Evolutionary conservation across 2,329 filamentous ascomycete genomes (phyloP), one percentile per base, ranked within the genome.

Genomic region (Ampelomyces quisqualis): DNA sequence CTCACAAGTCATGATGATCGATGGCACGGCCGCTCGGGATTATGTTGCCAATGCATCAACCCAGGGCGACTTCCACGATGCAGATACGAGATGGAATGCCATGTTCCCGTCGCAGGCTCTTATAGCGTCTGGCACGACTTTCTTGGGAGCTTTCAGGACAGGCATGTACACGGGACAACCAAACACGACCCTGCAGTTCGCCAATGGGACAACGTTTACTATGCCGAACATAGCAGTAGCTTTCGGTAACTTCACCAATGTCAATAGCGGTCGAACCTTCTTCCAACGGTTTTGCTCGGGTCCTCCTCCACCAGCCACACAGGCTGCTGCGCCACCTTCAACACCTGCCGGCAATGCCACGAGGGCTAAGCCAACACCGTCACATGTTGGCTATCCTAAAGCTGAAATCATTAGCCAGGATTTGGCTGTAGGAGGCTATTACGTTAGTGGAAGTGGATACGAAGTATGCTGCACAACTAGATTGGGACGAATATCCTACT

Each of bases 381-480:
- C 63, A 14, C 53, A 64, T 22, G 56, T 58, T 11, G 58, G 60
- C 4, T 74, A 70, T 36, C 72, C 72, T 0, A 57, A 68, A 13
- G 61, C 72, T 2, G 58, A 68, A 13, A 41, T 70, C 3, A 55
- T 67, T 15, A 57, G 69, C 18, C 43, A 55, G 1, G 62, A 60
- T 19, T 56, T 68, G 17, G 65, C 68, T 4, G 55, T 75, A 21
- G 66, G 67, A 9, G 74, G 75, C 2, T 77, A 76, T 51, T 74
- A 70, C 38, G 67, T 74, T 9, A 66, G 71, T 21, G 60, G 64
- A 2, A 48, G 59, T 4, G 68, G 58, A 10, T 65, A 73, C 7
- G 53, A 60, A 38, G 59, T 63, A 74, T 36, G 67, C 68, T 14
- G 11, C 4, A 13, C n/a, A 5, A 2, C 14, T 13, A n/a, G 7